phyloP scores from a whole-genome alignment of 1,284 basidiomycete species.

The Irpex sp. region DNA sequence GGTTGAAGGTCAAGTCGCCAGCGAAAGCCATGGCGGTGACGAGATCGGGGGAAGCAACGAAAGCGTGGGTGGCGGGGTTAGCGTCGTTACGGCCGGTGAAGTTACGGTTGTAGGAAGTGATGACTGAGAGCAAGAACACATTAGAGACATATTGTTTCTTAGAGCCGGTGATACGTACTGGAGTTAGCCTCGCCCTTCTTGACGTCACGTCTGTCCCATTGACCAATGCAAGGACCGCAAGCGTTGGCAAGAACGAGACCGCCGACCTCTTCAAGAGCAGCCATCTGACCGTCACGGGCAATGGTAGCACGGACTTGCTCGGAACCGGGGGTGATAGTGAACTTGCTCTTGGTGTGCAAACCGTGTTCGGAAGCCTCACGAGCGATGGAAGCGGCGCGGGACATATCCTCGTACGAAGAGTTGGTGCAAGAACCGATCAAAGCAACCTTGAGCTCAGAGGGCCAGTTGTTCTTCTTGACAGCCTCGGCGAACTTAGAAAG shows the following conservation, averaged over 20 bases:
- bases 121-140: slow-evolving; percentile 49
- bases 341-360: slow-evolving; percentile 87
- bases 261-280: slow-evolving; percentile 82
- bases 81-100: slow-evolving; percentile 99
- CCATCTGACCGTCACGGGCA: slow-evolving; percentile 92
- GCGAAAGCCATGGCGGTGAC: slow-evolving; percentile 98
- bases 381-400: slow-evolving; percentile 93
- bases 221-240: slow-evolving; percentile 98
- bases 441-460: slow-evolving; percentile 93
- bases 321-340: slow-evolving; percentile 97
- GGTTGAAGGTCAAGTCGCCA: slow-evolving; percentile 95
- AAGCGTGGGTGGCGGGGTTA: slow-evolving; percentile 98
- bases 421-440: slow-evolving; percentile 99
- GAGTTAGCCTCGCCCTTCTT: slow-evolving; percentile 97
- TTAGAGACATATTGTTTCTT: neutral
- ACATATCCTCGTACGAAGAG: slow-evolving; percentile 99
- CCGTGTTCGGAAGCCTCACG: slow-evolving; percentile 87
- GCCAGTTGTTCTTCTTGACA: slow-evolving; percentile 97
- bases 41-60: slow-evolving; percentile 97
- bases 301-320: slow-evolving; percentile 99
- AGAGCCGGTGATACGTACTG: slow-evolving; percentile 40
- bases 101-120: slow-evolving; percentile 99
- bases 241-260: slow-evolving; percentile 97
- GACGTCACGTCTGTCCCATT: slow-evolving; percentile 97
- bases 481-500: slow-evolving; percentile 93